Conservation (phyloP, 495 filamentous ascomycete genomes). For the Penicillium pulvis region DNA sequence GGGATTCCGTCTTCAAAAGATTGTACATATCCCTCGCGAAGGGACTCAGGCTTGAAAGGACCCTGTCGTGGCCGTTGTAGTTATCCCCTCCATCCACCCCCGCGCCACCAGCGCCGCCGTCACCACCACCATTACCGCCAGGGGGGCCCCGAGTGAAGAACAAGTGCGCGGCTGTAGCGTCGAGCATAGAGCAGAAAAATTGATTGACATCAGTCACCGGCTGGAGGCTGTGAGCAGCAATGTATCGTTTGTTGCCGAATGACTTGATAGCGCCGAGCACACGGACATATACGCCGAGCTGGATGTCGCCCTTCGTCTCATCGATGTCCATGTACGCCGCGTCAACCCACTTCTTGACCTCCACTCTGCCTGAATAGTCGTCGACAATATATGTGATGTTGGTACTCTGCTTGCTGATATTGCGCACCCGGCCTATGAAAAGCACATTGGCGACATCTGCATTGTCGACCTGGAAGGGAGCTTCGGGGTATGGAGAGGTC, state of each 20-base stretch:
- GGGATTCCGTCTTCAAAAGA: conserved; percentile 59
- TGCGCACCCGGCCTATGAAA: conserved; percentile 86
- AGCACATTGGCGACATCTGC: conserved; percentile 64
- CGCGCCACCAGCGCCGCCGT: conserved; percentile 36
- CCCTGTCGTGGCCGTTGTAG: conserved; percentile 29
- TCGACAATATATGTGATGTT: conserved; percentile 92
- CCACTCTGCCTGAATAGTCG: conserved; percentile 89
- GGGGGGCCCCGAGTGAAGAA: conserved; percentile 78
- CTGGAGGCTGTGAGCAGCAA: conserved; percentile 79
- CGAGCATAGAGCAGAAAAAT: conserved; percentile 83
- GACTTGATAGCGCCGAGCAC: conserved; percentile 77
- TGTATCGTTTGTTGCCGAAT: conserved; percentile 77
- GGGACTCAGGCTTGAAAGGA: conserved; percentile 52
- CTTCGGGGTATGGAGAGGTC: conserved; percentile 69
- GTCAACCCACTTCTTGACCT: conserved; percentile 93
- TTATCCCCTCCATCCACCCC: conserved; percentile 45
- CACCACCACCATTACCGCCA: conserved; percentile 39
- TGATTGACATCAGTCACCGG: conserved; percentile 86
- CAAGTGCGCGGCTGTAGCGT: conserved; percentile 84
- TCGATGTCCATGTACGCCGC: conserved; percentile 52
- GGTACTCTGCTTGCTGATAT: conserved; percentile 81
- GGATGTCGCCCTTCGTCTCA: conserved; percentile 49
- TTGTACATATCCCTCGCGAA: conserved; percentile 68
- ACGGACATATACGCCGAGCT: conserved; percentile 75
- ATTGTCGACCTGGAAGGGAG: conserved; percentile 77